These are phyloP conservation scores for Penicillium longicatenatum DNA, from an alignment of 495 filamentous ascomycete genomes.

Conservation along the genomic window DNA sequence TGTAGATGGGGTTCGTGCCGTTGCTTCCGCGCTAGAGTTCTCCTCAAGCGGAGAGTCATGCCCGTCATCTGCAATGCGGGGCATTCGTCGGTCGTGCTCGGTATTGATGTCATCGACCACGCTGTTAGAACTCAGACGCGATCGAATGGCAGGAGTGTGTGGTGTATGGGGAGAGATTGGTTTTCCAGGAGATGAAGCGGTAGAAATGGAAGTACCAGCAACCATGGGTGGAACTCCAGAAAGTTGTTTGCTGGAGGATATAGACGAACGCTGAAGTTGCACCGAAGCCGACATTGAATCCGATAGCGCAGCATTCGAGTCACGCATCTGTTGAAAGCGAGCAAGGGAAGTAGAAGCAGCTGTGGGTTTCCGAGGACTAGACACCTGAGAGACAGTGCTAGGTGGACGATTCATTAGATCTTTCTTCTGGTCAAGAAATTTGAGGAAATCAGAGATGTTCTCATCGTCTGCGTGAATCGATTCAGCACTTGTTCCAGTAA, in stretches of 20 bases:
- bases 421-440: conserved; percentile 78
- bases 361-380: conserved; percentile 60
- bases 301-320: conserved; percentile 80
- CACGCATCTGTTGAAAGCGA: conserved; percentile 81
- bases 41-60: conserved; percentile 42
- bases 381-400: conserved; percentile 55
- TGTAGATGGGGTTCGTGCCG: conserved; percentile 47
- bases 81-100: conserved; percentile 25
- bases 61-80: conserved; percentile 37
- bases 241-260: conserved; percentile 80
- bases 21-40: conserved; percentile 36
- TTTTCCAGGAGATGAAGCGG: conserved; percentile 86
- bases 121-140: conserved; percentile 84
- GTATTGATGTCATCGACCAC: conserved; percentile 69
- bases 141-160: conserved; percentile 90
- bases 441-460: conserved; percentile 89
- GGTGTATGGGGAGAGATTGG: conserved; percentile 81
- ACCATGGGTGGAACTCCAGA: conserved; percentile 84
- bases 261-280: conserved; percentile 78
- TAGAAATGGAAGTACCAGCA: conserved; percentile 76
- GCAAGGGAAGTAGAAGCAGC: conserved; percentile 63
- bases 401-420: conserved; percentile 67
- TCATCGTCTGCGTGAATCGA: conserved; percentile 86
- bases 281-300: conserved; percentile 88
- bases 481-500: conserved; percentile 70